Evolutionary conservation across 176 grass and related monocot genomes (phyloP).

Genomic region (Melocanna baccifera): DNA sequence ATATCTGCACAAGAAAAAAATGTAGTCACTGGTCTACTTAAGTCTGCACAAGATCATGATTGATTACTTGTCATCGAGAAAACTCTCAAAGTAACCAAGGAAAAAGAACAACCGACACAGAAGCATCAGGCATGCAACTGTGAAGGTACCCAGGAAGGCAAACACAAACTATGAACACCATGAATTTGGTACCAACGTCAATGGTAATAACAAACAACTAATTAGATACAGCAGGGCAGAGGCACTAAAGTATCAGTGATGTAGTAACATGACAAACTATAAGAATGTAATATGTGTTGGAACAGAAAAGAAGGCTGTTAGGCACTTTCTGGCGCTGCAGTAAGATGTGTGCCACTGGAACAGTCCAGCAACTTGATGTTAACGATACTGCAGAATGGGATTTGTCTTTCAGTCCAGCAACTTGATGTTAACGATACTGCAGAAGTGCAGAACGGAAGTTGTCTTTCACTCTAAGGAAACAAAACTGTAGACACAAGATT

Average conservation of each 20-base stretch:
- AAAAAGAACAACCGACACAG: not conserved
- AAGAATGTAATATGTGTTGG: not conserved
- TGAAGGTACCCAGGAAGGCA: not conserved
- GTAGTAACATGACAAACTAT: not conserved
- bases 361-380: conserved; percentile 22
- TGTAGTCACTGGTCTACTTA: not conserved
- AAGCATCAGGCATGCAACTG: not conserved
- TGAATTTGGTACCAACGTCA: not conserved
- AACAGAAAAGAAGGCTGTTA: conserved; percentile 10
- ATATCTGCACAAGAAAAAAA: conserved; percentile 58
- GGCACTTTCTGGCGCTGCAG: not conserved
- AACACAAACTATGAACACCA: not conserved
- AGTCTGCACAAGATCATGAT: conserved; percentile 8
- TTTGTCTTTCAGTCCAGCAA: conserved; percentile 32
- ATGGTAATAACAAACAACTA: conserved; percentile 12
- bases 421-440: conserved; percentile 17
- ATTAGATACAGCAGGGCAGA: not conserved
- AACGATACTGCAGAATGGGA: conserved; percentile 2
- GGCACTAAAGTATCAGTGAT: not conserved
- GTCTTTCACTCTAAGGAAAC: conserved; percentile 38
- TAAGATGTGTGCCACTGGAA: conserved; percentile 9
- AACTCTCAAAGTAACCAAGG: not conserved
- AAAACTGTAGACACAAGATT: conserved; percentile 32
- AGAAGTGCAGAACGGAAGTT: conserved; percentile 28
- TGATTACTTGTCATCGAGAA: not conserved